Conservation (phyloP, 495 filamentous ascomycete species). For the Articulospora tetracladia region DNA sequence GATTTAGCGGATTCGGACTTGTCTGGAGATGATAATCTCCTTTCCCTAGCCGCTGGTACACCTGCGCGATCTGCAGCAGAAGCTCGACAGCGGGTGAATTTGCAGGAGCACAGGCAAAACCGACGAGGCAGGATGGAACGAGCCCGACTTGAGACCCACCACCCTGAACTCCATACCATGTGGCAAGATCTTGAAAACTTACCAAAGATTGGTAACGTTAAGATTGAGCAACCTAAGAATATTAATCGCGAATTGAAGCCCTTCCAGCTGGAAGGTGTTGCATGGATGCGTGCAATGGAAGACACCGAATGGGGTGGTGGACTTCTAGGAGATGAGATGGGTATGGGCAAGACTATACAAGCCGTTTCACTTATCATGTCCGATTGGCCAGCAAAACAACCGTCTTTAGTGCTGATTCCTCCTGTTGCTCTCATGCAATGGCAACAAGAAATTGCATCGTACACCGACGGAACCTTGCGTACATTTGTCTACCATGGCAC, state of each 20-base stretch:
- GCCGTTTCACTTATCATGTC: constrained; percentile 97
- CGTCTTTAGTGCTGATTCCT: constrained; percentile 86
- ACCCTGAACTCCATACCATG: constrained; percentile 77
- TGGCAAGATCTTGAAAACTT: constrained; percentile 71
- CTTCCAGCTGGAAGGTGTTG: constrained; percentile 89
- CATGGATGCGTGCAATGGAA: constrained; percentile 92
- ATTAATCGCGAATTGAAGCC: constrained; percentile 82
- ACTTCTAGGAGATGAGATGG: constrained; percentile 93
- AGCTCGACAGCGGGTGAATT: constrained; percentile 27
- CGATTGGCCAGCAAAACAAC: constrained; percentile 77
- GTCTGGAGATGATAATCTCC: constrained; percentile 4
- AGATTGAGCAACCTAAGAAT: constrained; percentile 68
- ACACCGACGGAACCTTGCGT: constrained; percentile 84
- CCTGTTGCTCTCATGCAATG: constrained; percentile 97
- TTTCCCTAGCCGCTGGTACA: not conserved
- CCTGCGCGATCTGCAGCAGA: not conserved
- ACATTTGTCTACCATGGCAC: constrained; percentile 88
- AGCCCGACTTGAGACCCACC: constrained; percentile 64
- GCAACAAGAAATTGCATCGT: constrained; percentile 87
- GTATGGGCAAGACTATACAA: constrained; percentile 97
- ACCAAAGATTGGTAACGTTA: constrained; percentile 58
- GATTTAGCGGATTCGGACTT: constrained; percentile 1
- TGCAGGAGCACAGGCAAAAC: constrained; percentile 15
- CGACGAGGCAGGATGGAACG: constrained; percentile 27
- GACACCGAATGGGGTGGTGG: constrained; percentile 81